phyloP scores from a whole-genome alignment of 257 asterid genomes.

The Fraxinus excelsior region DNA sequence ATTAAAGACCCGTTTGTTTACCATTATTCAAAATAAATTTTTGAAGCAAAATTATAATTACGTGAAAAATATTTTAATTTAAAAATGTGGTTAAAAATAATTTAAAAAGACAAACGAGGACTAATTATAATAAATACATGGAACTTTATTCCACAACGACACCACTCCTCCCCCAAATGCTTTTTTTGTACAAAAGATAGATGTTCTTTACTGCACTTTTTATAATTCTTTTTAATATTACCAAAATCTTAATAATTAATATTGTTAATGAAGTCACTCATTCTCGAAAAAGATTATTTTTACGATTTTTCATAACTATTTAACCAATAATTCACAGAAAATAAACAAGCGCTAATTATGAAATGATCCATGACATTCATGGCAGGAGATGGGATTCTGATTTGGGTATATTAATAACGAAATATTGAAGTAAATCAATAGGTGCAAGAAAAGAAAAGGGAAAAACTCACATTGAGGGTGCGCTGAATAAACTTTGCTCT shows the following conservation, averaged over 20 bases:
- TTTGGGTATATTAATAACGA: background rate
- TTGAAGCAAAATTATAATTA: too few relatives aligned
- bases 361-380: background rate
- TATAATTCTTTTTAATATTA: too few relatives aligned
- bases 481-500: constrained; percentile 86
- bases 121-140: too few relatives aligned
- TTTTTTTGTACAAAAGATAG: background rate
- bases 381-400: background rate
- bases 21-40: too few relatives aligned
- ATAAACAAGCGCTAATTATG: background rate
- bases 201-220: background rate
- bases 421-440: background rate
- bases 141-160: background rate
- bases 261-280: background rate
- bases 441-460: background rate
- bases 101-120: too few relatives aligned
- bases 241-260: background rate
- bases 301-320: too few relatives aligned
- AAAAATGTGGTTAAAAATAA: too few relatives aligned
- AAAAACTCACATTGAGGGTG: constrained; percentile 77
- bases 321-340: too few relatives aligned
- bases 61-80: too few relatives aligned
- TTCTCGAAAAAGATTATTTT: too few relatives aligned
- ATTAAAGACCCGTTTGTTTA: too few relatives aligned
- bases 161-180: background rate